Evolutionary conservation across 2,329 filamentous ascomycete species (phyloP), one percentile per base, ranked within the genome.

Genomic region (Pseudocercospora pini-densiflorae): DNA sequence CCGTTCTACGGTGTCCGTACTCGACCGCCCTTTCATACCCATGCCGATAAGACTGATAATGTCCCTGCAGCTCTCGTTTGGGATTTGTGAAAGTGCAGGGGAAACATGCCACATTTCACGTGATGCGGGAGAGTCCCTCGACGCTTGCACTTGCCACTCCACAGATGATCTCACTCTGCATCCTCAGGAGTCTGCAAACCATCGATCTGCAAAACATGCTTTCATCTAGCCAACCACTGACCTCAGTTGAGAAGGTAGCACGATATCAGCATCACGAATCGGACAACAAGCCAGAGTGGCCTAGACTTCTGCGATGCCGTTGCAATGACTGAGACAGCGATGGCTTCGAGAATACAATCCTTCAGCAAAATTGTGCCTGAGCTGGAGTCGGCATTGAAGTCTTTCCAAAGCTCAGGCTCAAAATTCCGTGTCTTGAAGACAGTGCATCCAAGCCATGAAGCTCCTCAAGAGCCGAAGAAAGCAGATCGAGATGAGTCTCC

Each of bases 341-440:
- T 71, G 65, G 43, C 62, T 63, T 49, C 68, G 23, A 67, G 66
- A 66, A 47, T 71, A 5, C 58, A 57, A 36, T 23, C 62, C 12
- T 62, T 67, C 16, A 23, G 55, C 31, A 66, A 66, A 29, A 54
- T 71, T 14, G 45, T 70, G 14, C 62, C 67, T 12, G 65, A 71
- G 49, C 80, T 85, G 49, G 73, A 74, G 45, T 73, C 76, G 3
- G 76, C 81, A 1, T 71, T 85, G 43, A 81, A 81, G 69, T 71
- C 73, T 16, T 85, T 85, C 68, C 76, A 79, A 49, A 70, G 76
- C 4, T 83, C 82, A 33, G 60, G 66, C 8, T 74, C 74, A 0
- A 75, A 70, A 31, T 80, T 81, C 64, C 71, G 71, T 21, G 67
- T 80, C 24, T 71, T 81, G 14, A 76, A 73, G 53, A 79, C 78